Percentiles rank a stretch among this genome's conserved stretches.
Conservation (phyloP, 306 rosid species). For the Vigna hirtella region DNA sequence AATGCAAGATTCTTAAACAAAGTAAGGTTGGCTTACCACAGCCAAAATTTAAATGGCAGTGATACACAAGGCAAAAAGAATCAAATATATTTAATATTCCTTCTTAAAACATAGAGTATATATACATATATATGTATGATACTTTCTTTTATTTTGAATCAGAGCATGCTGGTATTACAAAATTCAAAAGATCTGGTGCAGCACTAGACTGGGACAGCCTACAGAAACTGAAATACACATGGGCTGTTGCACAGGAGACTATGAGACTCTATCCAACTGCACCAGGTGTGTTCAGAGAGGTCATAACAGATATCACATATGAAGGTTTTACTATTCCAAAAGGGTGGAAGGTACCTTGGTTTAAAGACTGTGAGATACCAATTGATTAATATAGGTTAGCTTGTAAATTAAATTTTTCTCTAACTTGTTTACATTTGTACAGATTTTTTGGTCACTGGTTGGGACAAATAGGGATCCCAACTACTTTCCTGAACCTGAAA, state of each 20-base stretch:
- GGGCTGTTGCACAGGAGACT: slow-evolving; percentile 55
- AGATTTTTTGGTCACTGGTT: slow-evolving; percentile 53
- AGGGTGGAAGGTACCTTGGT: slow-evolving; percentile 55
- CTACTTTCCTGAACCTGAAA: slow-evolving; percentile 47
- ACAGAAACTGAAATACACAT: slow-evolving; percentile 55
- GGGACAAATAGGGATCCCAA: slow-evolving; percentile 45
- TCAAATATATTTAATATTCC: not conserved
- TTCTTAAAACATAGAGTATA: not conserved
- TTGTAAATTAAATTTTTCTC: not conserved
- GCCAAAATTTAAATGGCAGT: not conserved
- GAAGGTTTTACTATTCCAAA: slow-evolving; percentile 56
- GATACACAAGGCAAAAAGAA: not conserved
- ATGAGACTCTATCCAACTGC: slow-evolving; percentile 58
- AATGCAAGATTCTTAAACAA: slow-evolving; percentile 6
- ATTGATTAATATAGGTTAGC: not conserved
- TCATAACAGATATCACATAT: slow-evolving; percentile 40
- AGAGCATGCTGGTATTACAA: slow-evolving; percentile 49
- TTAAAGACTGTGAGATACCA: not conserved
- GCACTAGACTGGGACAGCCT: slow-evolving; percentile 53
- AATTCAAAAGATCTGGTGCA: slow-evolving; percentile 29
- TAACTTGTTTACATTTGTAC: slow-evolving; percentile 12
- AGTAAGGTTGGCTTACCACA: slow-evolving; percentile 14
- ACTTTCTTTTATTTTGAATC: slow-evolving; percentile 24
- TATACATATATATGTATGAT: not conserved
- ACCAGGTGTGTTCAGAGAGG: slow-evolving; percentile 54